These are phyloP conservation scores for Gastrolobium villosum DNA, from an alignment of 306 rosid species.

Conservation along the genomic window DNA sequence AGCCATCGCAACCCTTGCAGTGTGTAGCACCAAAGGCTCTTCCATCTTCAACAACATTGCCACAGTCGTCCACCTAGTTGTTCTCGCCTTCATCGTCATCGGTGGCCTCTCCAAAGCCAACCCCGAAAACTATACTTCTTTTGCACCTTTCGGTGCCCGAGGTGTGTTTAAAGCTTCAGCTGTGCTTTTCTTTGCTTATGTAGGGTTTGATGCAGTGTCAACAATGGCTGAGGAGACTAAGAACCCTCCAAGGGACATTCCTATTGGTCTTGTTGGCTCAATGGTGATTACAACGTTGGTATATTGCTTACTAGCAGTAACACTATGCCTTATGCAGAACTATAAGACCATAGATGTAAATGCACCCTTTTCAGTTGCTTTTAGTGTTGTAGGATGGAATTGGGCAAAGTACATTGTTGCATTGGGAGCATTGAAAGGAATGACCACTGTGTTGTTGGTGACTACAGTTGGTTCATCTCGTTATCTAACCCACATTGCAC, in stretches of 20 bases:
- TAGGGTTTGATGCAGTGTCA: slow-evolving; percentile 78
- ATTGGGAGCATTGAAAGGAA: slow-evolving; percentile 77
- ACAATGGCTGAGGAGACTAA: slow-evolving; percentile 90
- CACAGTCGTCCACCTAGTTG: slow-evolving; percentile 63
- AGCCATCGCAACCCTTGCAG: slow-evolving; percentile 57
- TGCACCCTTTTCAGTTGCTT: slow-evolving; percentile 75
- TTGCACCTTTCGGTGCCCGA: slow-evolving; percentile 52
- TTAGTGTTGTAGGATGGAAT: slow-evolving; percentile 62
- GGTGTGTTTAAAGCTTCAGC: slow-evolving; percentile 75
- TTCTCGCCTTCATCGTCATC: slow-evolving; percentile 68
- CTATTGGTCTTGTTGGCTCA: slow-evolving; percentile 81
- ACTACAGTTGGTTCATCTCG: slow-evolving; percentile 73
- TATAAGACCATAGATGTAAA: slow-evolving; percentile 30
- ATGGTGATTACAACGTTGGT: slow-evolving; percentile 58
- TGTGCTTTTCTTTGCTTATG: slow-evolving; percentile 80
- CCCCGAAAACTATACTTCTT: slow-evolving; percentile 53
- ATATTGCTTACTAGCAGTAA: slow-evolving; percentile 67
- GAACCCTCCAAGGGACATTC: slow-evolving; percentile 77
- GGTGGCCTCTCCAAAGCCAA: slow-evolving; percentile 75
- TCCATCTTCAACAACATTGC: slow-evolving; percentile 77
- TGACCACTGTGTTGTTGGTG: slow-evolving; percentile 78
- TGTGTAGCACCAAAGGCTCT: slow-evolving; percentile 73
- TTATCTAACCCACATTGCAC: slow-evolving; percentile 80
- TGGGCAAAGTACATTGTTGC: slow-evolving; percentile 93
- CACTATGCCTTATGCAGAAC: slow-evolving; percentile 74